Percentiles rank a stretch among this genome's conserved stretches.
phyloP scores from a whole-genome alignment of 352 stramenopile genomes.

The Globisporangium barbulae region DNA sequence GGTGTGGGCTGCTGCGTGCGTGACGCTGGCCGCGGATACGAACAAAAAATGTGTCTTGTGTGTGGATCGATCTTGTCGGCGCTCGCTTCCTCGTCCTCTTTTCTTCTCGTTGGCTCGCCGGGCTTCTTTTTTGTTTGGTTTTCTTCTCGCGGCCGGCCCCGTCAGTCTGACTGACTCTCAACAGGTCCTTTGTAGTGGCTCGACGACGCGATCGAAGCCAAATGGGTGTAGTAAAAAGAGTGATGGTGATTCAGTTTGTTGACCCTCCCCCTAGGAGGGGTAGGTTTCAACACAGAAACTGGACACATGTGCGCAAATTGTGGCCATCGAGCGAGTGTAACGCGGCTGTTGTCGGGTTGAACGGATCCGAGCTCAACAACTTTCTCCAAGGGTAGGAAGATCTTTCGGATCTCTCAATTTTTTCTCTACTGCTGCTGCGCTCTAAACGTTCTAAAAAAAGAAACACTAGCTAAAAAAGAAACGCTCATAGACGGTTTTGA shows the following conservation, averaged over 20 bases:
- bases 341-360: slow-evolving; percentile 8
- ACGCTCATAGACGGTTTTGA: too few species aligned
- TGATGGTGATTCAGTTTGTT: slow-evolving; percentile 26
- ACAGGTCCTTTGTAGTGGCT: background rate
- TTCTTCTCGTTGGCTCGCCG: slow-evolving; percentile 8
- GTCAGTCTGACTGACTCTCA: slow-evolving; percentile 12
- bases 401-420: background rate
- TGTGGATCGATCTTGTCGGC: slow-evolving; percentile 17
- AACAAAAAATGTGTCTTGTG: slow-evolving; percentile 19
- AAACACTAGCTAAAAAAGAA: too few species aligned
- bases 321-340: background rate
- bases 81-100: slow-evolving; percentile 4
- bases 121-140: slow-evolving; percentile 15
- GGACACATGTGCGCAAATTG: background rate
- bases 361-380: background rate
- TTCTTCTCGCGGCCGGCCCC: slow-evolving; percentile 4
- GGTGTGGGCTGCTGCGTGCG: background rate
- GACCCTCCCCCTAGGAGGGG: background rate
- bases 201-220: slow-evolving; percentile 6
- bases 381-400: slow-evolving; percentile 12
- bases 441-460: too few species aligned
- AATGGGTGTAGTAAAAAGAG: slow-evolving; percentile 15
- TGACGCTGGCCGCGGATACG: slow-evolving; percentile 13
- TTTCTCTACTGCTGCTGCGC: background rate
- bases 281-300: background rate